These are phyloP conservation scores for Marasmius oreades DNA, from an alignment of 1,284 basidiomycete genomes.

Conservation along the genomic window DNA sequence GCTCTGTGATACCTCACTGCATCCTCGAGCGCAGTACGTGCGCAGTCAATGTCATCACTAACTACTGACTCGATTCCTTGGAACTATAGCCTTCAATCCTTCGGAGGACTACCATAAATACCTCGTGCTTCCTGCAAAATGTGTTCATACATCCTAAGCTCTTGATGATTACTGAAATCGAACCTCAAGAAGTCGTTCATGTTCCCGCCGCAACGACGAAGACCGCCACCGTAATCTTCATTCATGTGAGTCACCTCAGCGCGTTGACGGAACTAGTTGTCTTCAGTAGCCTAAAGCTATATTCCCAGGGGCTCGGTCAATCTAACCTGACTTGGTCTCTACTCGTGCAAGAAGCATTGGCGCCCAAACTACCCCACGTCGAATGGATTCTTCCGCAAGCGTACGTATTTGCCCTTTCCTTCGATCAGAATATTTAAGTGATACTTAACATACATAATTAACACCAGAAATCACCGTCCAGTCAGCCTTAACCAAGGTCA, in stretches of 20 bases:
- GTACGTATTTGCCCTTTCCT: constrained; percentile 23
- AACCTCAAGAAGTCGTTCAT: constrained; percentile 1
- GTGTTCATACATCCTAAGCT: background rate
- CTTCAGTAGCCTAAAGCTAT: background rate
- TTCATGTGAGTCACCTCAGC: constrained; percentile 28
- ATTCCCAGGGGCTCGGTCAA: constrained; percentile 38
- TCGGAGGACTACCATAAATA: background rate
- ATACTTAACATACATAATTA: constrained; percentile 12
- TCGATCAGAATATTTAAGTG: background rate
- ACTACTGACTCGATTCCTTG: too few species aligned
- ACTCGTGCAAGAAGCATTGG: constrained; percentile 28
- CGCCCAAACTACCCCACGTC: constrained; percentile 33
- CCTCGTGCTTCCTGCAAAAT: background rate
- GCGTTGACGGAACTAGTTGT: background rate
- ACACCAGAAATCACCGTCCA: constrained; percentile 23
- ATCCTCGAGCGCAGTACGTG: too few species aligned
- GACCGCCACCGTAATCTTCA: constrained; percentile 31
- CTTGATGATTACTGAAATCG: background rate
- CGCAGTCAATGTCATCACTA: too few species aligned
- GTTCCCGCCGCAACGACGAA: constrained; percentile 15
- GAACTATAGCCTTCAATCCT: too few species aligned
- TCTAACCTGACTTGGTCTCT: constrained; percentile 31
- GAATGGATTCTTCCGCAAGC: constrained; percentile 44
- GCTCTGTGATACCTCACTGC: too few species aligned
- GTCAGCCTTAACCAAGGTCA: constrained; percentile 31